Base-by-base conservation (phyloP, 192 early-diverging fungal genomes). In the Backusella westeae region DNA sequence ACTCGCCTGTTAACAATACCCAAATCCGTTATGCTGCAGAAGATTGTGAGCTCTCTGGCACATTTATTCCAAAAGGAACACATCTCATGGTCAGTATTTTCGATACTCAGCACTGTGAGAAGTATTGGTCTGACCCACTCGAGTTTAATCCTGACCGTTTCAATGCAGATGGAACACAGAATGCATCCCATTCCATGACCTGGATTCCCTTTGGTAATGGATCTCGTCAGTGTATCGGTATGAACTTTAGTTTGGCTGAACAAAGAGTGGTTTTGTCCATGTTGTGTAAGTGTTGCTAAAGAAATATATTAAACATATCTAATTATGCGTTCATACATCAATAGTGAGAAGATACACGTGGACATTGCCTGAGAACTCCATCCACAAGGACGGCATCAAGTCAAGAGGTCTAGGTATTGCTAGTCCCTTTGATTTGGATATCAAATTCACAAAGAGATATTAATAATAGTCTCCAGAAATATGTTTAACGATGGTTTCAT, bases 201-300 rank as follows among this genome's bases (percentile, higher is more conserved):
- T 91, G 82, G 74, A 69, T 90, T 15, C 83, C 91, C n/a, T 93
- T 93, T 74, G 85, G 89, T 70, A 80, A 83, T 21, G 91, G 91
- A 6, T 53, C 80, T n/a, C 85, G 87, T 36, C 83, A 88, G 81
- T 91, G 88, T 76, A 82, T 91, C 17, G 91, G 88, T 52, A 88
- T 87, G 87, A 88, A 88, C 73, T 92, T 91, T 73, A 82, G 84
- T 23, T 76, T 92, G 21, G 74, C 86, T 21, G 89, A 91, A 76
- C 88, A 88, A 80, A 81, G 83, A 14, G 83, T 91, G 7, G 75
- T 86, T 17, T 76, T 90, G 6, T 68, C 87, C 14, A 88, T 90
- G 79, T 86, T 75, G 63, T 39, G 79, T 80, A 76, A 67, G 75
- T 76, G 9, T 41, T 52, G 4, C 7, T 14, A 44, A 19, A 32